phyloP scores from a whole-genome alignment of 768 basidiomycete species.

The Lactarius trivialis region DNA sequence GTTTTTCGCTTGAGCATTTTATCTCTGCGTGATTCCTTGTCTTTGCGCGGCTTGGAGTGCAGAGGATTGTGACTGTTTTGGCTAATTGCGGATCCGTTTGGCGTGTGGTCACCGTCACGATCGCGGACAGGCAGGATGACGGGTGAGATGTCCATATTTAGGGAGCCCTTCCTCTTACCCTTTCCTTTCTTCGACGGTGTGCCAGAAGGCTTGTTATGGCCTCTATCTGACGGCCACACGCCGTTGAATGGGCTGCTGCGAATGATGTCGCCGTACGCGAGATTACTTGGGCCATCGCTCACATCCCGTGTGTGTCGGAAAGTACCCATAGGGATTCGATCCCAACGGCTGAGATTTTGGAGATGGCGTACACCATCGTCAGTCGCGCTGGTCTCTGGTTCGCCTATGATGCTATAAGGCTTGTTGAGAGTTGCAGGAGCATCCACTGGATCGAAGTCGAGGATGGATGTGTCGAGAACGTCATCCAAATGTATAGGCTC shows the following conservation, averaged over 20 bases:
- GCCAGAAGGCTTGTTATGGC: constrained; percentile 21
- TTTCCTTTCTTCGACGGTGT: constrained; percentile 28
- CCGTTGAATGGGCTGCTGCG: constrained; percentile 23
- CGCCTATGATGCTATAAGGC: constrained; percentile 19
- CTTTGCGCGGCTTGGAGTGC: constrained; percentile 43
- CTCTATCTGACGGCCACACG: constrained; percentile 23
- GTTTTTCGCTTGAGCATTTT: constrained; percentile 52
- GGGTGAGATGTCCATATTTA: constrained; percentile 41
- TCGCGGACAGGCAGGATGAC: constrained; percentile 42
- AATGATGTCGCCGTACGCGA: constrained; percentile 16
- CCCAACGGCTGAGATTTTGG: constrained; percentile 61
- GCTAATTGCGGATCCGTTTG: constrained; percentile 35
- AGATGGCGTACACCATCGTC: constrained; percentile 35
- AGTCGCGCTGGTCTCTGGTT: constrained; percentile 16
- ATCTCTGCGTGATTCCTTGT: constrained; percentile 59
- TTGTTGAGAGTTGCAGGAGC: not conserved
- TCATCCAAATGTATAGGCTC: constrained; percentile 65
- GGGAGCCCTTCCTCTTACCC: constrained; percentile 29
- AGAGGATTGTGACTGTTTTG: constrained; percentile 29
- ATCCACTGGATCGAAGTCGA: constrained; percentile 47
- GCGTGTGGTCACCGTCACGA: constrained; percentile 49
- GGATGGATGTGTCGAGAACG: constrained; percentile 67
- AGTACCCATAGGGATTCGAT: constrained; percentile 62
- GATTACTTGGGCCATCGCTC: constrained; percentile 15
- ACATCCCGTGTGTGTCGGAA: constrained; percentile 55